phyloP scores from a whole-genome alignment of 2,329 filamentous ascomycete genomes.

The Neoarthrinium moseri region DNA sequence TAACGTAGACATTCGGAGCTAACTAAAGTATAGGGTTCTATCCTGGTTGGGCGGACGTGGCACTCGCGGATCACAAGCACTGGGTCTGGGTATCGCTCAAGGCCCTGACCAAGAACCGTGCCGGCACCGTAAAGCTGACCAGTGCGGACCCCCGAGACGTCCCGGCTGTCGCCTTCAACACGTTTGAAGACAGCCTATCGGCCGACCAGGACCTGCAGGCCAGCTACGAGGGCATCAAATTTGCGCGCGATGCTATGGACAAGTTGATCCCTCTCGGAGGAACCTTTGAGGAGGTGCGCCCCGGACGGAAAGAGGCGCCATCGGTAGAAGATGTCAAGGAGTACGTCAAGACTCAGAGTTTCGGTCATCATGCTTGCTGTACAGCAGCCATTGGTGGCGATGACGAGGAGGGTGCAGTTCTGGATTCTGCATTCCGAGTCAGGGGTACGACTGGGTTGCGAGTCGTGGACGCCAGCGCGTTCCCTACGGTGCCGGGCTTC shows the following conservation, averaged over 20 bases:
- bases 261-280: constrained; percentile 17
- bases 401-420: constrained; percentile 6
- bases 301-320: constrained; percentile 1
- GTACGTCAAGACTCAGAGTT: constrained; percentile 9
- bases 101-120: constrained; percentile 4
- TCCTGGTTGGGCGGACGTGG: constrained; percentile 2
- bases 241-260: constrained; percentile 13
- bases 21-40: no score
- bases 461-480: constrained; percentile 11
- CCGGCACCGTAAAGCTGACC: constrained; percentile 4
- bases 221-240: constrained; percentile 5
- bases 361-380: constrained; percentile 12
- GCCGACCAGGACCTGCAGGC: constrained; percentile 4
- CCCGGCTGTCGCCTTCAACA: constrained; percentile 6
- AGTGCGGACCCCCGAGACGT: constrained; percentile 1
- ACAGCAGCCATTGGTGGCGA: constrained; percentile 10
- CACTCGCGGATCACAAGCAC: constrained; percentile 1
- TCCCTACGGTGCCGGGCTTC: constrained; percentile 11
- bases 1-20: no score
- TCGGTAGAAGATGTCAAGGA: constrained; percentile 8
- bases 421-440: constrained; percentile 8
- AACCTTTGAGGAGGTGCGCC: constrained; percentile 15
- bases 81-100: constrained; percentile 6
- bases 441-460: constrained; percentile 7
- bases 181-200: constrained; percentile 1